These are phyloP conservation scores for Clavispora carvajalis DNA, from an alignment of 805 yeast genomes.

Conservation along the genomic window DNA sequence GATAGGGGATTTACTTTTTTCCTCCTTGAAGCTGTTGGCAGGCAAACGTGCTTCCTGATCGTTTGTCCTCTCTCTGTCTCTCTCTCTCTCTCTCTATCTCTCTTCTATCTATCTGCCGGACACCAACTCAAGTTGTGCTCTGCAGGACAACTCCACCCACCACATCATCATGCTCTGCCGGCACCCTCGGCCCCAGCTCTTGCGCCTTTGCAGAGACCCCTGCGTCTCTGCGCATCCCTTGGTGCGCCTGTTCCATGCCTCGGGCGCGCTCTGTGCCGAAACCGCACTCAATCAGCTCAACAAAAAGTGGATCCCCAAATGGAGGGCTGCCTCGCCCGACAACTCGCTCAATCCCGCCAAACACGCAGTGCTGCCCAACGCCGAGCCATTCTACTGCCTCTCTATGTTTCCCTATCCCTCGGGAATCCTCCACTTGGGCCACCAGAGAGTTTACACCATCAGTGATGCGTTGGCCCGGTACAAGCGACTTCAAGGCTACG, in stretches of 20 bases:
- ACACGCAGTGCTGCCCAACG: not conserved
- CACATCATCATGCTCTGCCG: not conserved
- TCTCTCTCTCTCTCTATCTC: no score
- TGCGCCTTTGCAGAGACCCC: not conserved
- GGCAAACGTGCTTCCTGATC: not conserved
- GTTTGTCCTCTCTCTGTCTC: no score
- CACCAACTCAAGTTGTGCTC: no score
- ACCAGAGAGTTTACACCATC: constrained; percentile 86
- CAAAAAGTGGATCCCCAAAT: constrained; percentile 47
- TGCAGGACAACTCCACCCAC: not conserved
- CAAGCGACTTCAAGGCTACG: constrained; percentile 66
- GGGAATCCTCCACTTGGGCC: constrained; percentile 90
- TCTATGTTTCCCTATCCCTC: constrained; percentile 97
- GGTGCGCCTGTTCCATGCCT: no score
- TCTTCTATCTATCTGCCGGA: no score
- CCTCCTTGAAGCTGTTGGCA: constrained; percentile 46
- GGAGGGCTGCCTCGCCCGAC: constrained; percentile 36
- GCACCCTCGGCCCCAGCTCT: not conserved
- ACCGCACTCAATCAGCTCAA: constrained; percentile 34
- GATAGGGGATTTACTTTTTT: constrained; percentile 44
- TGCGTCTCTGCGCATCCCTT: not conserved
- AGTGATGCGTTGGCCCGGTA: constrained; percentile 80
- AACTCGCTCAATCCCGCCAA: constrained; percentile 33
- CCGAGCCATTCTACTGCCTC: constrained; percentile 50
- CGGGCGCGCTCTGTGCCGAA: no score